Evolutionary conservation across 1,284 basidiomycete genomes (phyloP), one percentile per base, ranked within the genome.

Genomic region (Agroathelia rolfsii): DNA sequence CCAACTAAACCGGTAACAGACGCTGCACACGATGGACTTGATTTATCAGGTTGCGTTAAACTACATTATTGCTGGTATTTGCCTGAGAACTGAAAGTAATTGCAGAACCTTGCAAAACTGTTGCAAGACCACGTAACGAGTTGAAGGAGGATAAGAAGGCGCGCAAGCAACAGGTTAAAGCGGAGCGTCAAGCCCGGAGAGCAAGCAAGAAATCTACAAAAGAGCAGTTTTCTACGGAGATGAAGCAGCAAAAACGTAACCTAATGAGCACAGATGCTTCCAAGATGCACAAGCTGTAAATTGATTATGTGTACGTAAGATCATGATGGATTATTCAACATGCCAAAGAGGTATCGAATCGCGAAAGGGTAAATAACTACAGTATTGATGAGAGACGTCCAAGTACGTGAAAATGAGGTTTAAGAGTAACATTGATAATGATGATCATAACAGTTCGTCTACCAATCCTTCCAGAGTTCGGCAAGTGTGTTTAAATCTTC

Each of bases 81-180:
- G n/a, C n/a, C n/a, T n/a, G n/a, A n/a, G n/a, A n/a, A 30, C 12
- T 42, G 43, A 32, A 37, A 25, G 26, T 12, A 3, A 19, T 18
- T 36, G 29, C n/a, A 70, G 58, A 35, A 41, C 44, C 41, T 22
- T 59, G 53, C 22, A 55, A 60, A 37, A 75, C 79, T 1, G 55
- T 87, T 33, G 58, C 72, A n/a, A 71, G 93, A 15, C 62, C 76
- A 1, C 79, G 80, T 41, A 67, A 77, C 41, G 95, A 99, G 58
- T 70, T 76, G 3, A 74, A 75, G 36, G 90, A 92, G 44, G 89
- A 87, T 28, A 89, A 88, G 56, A 89, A 79, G 48, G 74, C 76
- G 0, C 74, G 95, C 13, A 99, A 98, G 56, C 66, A 74, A n/a
- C 80, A 77, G 1, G 75, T 90, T 22, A 98, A 96, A 56, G 71